Percentiles rank a stretch among this genome's conserved stretches.
phyloP scores from a whole-genome alignment of 176 grass and related monocot genomes.

The Juncus inflexus region DNA sequence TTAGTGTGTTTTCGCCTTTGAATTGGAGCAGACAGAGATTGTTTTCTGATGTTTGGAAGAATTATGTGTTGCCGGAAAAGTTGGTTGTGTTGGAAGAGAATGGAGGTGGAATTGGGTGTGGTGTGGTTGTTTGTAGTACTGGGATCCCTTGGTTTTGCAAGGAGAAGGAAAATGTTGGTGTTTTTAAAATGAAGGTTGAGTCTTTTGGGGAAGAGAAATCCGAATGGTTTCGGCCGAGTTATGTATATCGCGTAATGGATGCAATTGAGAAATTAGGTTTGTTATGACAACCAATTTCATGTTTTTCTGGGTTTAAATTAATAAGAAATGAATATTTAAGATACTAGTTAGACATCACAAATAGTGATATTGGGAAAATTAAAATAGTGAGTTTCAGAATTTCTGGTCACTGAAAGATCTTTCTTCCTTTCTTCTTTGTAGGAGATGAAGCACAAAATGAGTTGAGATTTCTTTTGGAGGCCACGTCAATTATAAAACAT shows the following conservation, averaged over 20 bases:
- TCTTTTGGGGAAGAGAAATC: constrained; percentile 1
- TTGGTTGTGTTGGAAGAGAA: constrained; percentile 27
- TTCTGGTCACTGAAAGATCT: constrained; percentile 23
- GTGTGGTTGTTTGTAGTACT: background rate
- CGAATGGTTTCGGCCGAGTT: constrained; percentile 37
- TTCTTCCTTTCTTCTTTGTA: constrained; percentile 30
- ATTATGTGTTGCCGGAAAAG: constrained; percentile 8
- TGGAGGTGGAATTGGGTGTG: constrained; percentile 1
- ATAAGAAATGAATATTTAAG: no score
- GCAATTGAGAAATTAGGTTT: constrained; percentile 24
- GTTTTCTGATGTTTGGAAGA: constrained; percentile 26
- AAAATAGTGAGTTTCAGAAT: constrained; percentile 24
- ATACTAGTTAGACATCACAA: no score
- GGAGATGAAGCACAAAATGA: constrained; percentile 41
- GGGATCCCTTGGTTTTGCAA: constrained; percentile 40
- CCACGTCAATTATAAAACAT: constrained; percentile 30
- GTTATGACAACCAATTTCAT: background rate
- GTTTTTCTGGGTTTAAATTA: background rate
- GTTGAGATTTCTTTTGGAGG: constrained; percentile 42
- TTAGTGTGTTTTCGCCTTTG: constrained; percentile 28
- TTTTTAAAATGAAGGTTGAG: constrained; percentile 18
- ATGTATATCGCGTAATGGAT: constrained; percentile 23
- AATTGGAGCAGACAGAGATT: constrained; percentile 29
- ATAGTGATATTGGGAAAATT: constrained; percentile 26
- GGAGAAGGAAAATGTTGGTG: constrained; percentile 27